Evolutionary conservation across 106 monocot species (phyloP).

Genomic region (Dioscorea zingiberensis): DNA sequence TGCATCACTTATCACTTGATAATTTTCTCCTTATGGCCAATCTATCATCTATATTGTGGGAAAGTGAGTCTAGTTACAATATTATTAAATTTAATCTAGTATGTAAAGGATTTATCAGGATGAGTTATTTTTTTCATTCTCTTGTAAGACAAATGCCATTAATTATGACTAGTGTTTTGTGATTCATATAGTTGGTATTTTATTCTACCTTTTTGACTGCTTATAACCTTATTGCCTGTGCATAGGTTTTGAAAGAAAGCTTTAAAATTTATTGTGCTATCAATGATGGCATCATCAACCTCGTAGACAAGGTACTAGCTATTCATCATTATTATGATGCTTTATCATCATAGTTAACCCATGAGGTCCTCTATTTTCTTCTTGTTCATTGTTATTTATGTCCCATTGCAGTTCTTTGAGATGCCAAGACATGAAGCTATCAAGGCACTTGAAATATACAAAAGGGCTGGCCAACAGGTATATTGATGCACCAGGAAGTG

Average conservation of each 20-base stretch:
- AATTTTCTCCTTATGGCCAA: too few species aligned
- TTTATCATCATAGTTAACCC: background rate
- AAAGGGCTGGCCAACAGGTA: slow-evolving; percentile 89
- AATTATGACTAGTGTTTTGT: too few species aligned
- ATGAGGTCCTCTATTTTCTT: background rate
- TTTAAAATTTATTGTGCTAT: slow-evolving; percentile 96
- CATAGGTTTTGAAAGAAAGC: slow-evolving; percentile 97
- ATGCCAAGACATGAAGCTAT: slow-evolving; percentile 95
- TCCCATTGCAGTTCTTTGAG: slow-evolving; percentile 77
- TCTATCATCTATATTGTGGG: too few species aligned
- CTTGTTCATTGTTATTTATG: background rate
- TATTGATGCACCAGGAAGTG: background rate
- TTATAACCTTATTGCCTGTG: background rate
- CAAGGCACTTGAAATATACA: slow-evolving; percentile 92
- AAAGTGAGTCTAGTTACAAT: too few species aligned
- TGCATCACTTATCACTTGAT: too few species aligned
- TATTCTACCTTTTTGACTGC: too few species aligned
- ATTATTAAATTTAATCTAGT: too few species aligned
- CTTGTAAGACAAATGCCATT: too few species aligned
- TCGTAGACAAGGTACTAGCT: slow-evolving; percentile 82
- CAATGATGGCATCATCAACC: slow-evolving; percentile 99
- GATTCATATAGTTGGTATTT: too few species aligned
- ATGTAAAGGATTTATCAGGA: too few species aligned
- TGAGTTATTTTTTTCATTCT: too few species aligned
- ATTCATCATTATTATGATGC: background rate